Base-by-base conservation (phyloP, 2,329 filamentous ascomycete genomes). In the Verticillium klebahnii region DNA sequence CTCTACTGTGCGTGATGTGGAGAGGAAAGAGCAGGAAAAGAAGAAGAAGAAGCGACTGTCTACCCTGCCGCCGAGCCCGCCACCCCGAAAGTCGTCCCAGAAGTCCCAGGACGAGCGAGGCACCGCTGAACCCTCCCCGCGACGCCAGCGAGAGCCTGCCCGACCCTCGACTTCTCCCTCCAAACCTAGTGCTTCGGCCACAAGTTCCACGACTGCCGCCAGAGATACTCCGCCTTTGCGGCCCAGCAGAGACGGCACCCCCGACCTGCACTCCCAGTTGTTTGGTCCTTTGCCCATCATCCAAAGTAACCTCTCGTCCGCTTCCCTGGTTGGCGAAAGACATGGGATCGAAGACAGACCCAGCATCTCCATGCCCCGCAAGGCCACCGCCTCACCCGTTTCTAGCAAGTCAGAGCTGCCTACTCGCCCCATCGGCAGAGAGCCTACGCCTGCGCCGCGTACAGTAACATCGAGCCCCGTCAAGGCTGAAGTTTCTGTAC, bases 221-320 rank as follows among this genome's bases (percentile, higher is more conserved):
- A 76, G 73, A 39, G 69, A 74, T 12, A 73, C 72, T 17, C 81
- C 82, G 39, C 88, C 89, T 36, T 72, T 77, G 37, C 79, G 89
- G 58, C 89, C 89, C 1, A 92, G 88, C 68, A 82, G 89, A 72
- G 85, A 90, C 68, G 88, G 88, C 29, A 87, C 87, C 0, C 83
- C 85, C 5, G 81, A 86, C 62, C 78, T 92, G 56, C 82, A 86
- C 34, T 77, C 81, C 7, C 84, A 86, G 62, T 69, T 85, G 2
- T 80, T 79, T 34, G 77, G 80, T 2, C 77, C 81, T 2, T 70
- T 82, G 29, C 82, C 83, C 6, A 69, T 88, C 64, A 88, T 87
- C 66, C 90, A 83, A 69, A 90, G 79, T 79, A 91, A 84, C 70
- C 75, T 85, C 7, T 80, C 80, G 2, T 78, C 81, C 1, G 73